A percentile compares a stretch with the other conserved stretches of the same genome.
phyloP scores from a whole-genome alignment of 805 yeast genomes.

The Lachancea waltii region DNA sequence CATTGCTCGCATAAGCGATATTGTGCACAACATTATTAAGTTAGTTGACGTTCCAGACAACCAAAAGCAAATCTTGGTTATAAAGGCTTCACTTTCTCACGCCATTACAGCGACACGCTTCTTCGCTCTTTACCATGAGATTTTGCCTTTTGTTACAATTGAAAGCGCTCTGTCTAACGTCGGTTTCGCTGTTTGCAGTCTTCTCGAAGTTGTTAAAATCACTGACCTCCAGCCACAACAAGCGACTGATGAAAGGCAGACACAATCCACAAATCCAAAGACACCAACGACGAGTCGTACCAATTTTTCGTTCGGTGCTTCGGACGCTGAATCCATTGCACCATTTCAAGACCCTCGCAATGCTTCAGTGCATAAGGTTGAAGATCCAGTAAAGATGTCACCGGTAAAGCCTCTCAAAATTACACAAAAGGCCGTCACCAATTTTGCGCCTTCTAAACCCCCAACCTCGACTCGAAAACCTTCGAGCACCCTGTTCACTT shows the following conservation, averaged over 20 bases:
- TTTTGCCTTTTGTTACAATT: slow-evolving; percentile 64
- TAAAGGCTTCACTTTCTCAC: slow-evolving; percentile 66
- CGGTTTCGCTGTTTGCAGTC: slow-evolving; percentile 57
- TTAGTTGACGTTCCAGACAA: slow-evolving; percentile 23
- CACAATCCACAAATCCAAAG: slow-evolving; percentile 4
- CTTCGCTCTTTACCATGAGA: slow-evolving; percentile 52
- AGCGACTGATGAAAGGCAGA: background rate
- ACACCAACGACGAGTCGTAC: slow-evolving; percentile 1
- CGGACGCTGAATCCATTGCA: background rate
- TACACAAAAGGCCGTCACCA: slow-evolving; percentile 42
- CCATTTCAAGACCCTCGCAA: slow-evolving; percentile 3
- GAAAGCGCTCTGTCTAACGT: slow-evolving; percentile 74
- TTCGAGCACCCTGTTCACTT: slow-evolving; percentile 22
- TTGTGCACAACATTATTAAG: slow-evolving; percentile 17
- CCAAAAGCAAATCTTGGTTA: slow-evolving; percentile 40
- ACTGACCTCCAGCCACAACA: background rate
- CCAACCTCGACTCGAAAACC: slow-evolving; percentile 19
- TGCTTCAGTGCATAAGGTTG: background rate
- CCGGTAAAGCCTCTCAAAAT: slow-evolving; percentile 66
- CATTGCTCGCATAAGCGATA: slow-evolving; percentile 22
- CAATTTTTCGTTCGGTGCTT: background rate
- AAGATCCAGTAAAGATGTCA: slow-evolving; percentile 21
- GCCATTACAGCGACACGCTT: slow-evolving; percentile 73
- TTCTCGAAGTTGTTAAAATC: slow-evolving; percentile 45
- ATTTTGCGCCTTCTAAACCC: slow-evolving; percentile 5